These are phyloP conservation scores for Xylaria arbuscula DNA, from an alignment of 2,329 filamentous ascomycete genomes.

Conservation along the genomic window DNA sequence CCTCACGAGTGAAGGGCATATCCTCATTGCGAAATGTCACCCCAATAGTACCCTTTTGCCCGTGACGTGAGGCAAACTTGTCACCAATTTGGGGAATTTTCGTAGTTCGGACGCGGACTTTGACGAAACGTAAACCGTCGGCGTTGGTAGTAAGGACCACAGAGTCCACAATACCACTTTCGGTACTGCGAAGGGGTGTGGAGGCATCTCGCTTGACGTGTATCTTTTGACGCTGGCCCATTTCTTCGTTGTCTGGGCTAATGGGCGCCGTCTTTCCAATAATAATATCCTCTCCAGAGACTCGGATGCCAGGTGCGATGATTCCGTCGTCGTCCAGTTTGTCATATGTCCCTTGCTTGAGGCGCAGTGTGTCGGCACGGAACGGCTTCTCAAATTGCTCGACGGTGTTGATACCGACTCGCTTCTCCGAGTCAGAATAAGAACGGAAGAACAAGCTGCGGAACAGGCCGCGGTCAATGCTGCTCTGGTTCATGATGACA, in stretches of 20 bases:
- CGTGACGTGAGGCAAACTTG: slow-evolving; percentile 99
- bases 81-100: slow-evolving; percentile 99
- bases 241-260: slow-evolving; percentile 89
- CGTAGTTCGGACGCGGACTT: slow-evolving; percentile 95
- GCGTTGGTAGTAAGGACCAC: slow-evolving; percentile 95
- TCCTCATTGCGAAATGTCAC: slow-evolving; percentile 98
- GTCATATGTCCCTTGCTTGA: slow-evolving; percentile 96
- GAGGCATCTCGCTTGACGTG: slow-evolving; percentile 97
- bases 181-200: slow-evolving; percentile 92
- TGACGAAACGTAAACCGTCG: slow-evolving; percentile 94
- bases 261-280: slow-evolving; percentile 98
- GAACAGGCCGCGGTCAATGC: slow-evolving; percentile 97
- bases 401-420: slow-evolving; percentile 90
- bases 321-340: slow-evolving; percentile 98
- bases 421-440: slow-evolving; percentile 97
- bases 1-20: slow-evolving; percentile 96
- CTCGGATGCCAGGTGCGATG: slow-evolving; percentile 90
- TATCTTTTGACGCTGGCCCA: slow-evolving; percentile 88
- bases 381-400: slow-evolving; percentile 97
- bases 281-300: slow-evolving; percentile 98
- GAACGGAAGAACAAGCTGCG: slow-evolving; percentile 97
- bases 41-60: slow-evolving; percentile 99
- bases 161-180: slow-evolving; percentile 95
- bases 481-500: slow-evolving; percentile 99
- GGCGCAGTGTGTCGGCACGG: slow-evolving; percentile 84